Evolutionary conservation across 1,284 basidiomycete genomes (phyloP), one percentile per base, ranked within the genome.

Genomic region (Ustilago shanxiensis): DNA sequence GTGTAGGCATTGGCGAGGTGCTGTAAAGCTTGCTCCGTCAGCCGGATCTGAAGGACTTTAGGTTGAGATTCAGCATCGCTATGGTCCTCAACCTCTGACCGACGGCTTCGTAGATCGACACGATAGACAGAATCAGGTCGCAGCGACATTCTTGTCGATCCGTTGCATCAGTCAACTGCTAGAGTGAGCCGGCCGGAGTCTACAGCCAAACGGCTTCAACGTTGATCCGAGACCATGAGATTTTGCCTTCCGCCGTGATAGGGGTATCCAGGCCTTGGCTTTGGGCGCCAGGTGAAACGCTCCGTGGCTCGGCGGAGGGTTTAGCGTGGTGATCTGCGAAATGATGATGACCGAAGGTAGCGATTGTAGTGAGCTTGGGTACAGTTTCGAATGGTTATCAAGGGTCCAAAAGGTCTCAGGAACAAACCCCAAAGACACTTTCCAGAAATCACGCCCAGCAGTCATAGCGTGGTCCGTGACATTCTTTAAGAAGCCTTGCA

Each of bases 41-140:
- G 59, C 6, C 71, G 65, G 35, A 73, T 65, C 45, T 73, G 71
- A 18, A 73, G 54, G 26, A 69, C 59, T 20, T 64, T 64, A 1
- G 71, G 71, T 20, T 54, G 71, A 1, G 44, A 29, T n/a, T 8
- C 41, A 3, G 56, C 16, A 14, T 60, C 9, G 6, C 52, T 16
- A 2, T 39, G 37, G 8, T 37, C 31, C 29, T 53, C 52, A 31
- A 60, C 8, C 0, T 26, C 33, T 7, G 33, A 16, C 29, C 26
- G 28, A 26, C 41, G 28, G 28, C 20, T 26, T 45, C 37, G 41
- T 9, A 68, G 55, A 31, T 69, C 66, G 16, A 68, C 66, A 39
- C 71, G 66, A 35, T 73, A 73, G 29, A 73, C 59, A 49, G 71
- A 64, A 54, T 73, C 71, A 7, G 66, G 24, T 16, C 66, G 62